These are phyloP conservation scores for Zymoseptoria tritici DNA, from an alignment of 2,329 filamentous ascomycete species.

Conservation along the genomic window DNA sequence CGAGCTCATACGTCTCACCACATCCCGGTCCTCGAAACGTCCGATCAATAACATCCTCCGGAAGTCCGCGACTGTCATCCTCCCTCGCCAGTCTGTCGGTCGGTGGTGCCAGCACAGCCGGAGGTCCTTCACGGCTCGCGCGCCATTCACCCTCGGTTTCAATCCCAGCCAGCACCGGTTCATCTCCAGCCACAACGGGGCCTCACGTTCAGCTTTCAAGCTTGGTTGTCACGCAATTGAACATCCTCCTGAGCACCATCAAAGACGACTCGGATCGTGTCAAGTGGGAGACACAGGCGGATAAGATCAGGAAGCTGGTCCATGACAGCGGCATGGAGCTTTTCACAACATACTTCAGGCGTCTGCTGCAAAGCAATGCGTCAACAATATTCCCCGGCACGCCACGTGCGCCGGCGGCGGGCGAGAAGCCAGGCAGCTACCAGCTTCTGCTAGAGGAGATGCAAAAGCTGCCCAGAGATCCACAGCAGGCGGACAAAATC, in stretches of 20 bases:
- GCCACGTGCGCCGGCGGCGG: slow-evolving; percentile 48
- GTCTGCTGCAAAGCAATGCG: slow-evolving; percentile 85
- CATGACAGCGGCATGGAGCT: slow-evolving; percentile 99
- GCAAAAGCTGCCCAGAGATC: slow-evolving; percentile 73
- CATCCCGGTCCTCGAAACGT: slow-evolving; percentile 47
- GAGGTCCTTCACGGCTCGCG: slow-evolving; percentile 49
- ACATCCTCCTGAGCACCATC: slow-evolving; percentile 85
- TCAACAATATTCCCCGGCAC: slow-evolving; percentile 79
- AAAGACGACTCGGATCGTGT: slow-evolving; percentile 86
- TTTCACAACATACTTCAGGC: slow-evolving; percentile 90
- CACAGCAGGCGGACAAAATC: slow-evolving; percentile 79
- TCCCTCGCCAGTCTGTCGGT: slow-evolving; percentile 47
- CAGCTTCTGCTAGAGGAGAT: slow-evolving; percentile 75
- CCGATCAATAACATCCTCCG: slow-evolving; percentile 39
- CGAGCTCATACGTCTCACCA: slow-evolving; percentile 48
- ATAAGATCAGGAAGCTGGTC: slow-evolving; percentile 91
- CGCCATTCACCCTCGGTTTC: slow-evolving; percentile 55
- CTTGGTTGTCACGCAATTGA: slow-evolving; percentile 92
- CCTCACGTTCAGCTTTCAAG: slow-evolving; percentile 58
- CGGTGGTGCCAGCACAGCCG: slow-evolving; percentile 45
- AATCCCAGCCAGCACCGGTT: slow-evolving; percentile 45
- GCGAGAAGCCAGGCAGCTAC: slow-evolving; percentile 70
- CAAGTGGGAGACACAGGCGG: slow-evolving; percentile 88
- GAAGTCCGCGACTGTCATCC: slow-evolving; percentile 48
- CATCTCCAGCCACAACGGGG: slow-evolving; percentile 46